Percentiles rank a stretch among this genome's conserved stretches.
Conservation (phyloP, 768 basidiomycete genomes). For the Auricularia sp. region DNA sequence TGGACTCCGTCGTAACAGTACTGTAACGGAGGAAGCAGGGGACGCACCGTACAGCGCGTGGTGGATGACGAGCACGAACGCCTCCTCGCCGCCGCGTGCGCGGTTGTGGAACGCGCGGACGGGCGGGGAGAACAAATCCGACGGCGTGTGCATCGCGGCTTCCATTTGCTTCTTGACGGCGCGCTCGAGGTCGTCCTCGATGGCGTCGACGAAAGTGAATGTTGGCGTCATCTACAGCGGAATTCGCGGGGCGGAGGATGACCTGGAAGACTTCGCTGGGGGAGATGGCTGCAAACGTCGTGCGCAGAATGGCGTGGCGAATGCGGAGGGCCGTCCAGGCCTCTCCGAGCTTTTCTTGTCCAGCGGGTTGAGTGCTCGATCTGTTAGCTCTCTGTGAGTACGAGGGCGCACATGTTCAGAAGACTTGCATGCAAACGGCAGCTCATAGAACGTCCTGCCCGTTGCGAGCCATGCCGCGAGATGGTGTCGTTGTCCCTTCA, state of each 20-base stretch:
- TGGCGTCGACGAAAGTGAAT: slow-evolving; percentile 6
- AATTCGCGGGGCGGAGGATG: slow-evolving; percentile 12
- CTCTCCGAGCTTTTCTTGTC: neutral
- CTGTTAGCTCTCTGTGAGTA: neutral
- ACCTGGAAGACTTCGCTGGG: slow-evolving; percentile 12
- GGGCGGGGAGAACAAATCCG: slow-evolving; percentile 16
- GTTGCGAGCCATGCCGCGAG: neutral
- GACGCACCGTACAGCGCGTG: slow-evolving; percentile 37
- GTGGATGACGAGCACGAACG: slow-evolving; percentile 29
- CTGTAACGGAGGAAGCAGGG: no score
- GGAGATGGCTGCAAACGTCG: slow-evolving; percentile 31
- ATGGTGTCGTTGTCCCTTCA: neutral
- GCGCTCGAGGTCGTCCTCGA: neutral
- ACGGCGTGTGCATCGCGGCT: slow-evolving; percentile 7
- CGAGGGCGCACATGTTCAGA: no score
- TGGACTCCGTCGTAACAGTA: no score
- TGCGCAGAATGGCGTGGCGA: slow-evolving; percentile 15
- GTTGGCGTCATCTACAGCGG: no score
- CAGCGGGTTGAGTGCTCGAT: neutral
- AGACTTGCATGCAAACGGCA: neutral
- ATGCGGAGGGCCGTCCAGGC: neutral
- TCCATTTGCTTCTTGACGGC: slow-evolving; percentile 16
- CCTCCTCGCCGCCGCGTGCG: slow-evolving; percentile 7
- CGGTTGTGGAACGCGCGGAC: slow-evolving; percentile 15
- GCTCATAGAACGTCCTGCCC: neutral